phyloP scores from a whole-genome alignment of 495 filamentous ascomycete genomes.

The Aspergillus olivimuriae region DNA sequence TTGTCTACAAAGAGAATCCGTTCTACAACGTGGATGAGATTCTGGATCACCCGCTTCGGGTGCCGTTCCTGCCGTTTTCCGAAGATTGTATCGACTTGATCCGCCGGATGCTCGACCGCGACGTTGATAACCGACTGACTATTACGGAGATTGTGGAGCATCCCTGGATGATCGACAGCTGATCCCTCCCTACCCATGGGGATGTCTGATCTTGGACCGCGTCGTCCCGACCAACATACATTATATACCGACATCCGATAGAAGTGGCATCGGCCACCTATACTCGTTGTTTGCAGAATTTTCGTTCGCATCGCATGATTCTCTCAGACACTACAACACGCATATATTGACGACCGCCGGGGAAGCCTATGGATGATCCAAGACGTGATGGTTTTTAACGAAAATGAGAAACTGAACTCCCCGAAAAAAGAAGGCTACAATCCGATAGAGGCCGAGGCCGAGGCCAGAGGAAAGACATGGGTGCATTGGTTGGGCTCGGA shows the following conservation, averaged over 20 bases:
- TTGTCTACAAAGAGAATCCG: conserved; percentile 98
- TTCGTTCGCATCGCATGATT: neutral
- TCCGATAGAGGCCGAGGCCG: neutral
- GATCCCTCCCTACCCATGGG: neutral
- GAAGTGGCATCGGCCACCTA: neutral
- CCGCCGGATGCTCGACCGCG: conserved; percentile 80
- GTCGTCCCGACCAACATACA: neutral
- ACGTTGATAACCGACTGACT: conserved; percentile 72
- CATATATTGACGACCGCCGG: neutral
- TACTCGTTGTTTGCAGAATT: neutral
- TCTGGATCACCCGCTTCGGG: conserved; percentile 89
- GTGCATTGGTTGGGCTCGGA: neutral
- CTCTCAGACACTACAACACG: too few species aligned
- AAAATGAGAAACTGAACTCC: neutral
- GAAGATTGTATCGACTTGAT: conserved; percentile 88
- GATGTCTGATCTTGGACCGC: neutral
- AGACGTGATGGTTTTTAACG: neutral
- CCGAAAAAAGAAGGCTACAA: neutral
- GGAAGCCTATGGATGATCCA: neutral
- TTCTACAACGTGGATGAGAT: conserved; percentile 99
- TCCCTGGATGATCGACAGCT: conserved; percentile 55
- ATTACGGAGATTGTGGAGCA: conserved; percentile 84
- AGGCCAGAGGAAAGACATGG: too few species aligned
- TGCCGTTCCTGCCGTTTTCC: conserved; percentile 81
- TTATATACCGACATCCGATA: neutral